Evolutionary conservation across 2,329 filamentous ascomycete species (phyloP), one percentile per base, ranked within the genome.

Genomic region (Pseudogymnoascus pannorum): DNA sequence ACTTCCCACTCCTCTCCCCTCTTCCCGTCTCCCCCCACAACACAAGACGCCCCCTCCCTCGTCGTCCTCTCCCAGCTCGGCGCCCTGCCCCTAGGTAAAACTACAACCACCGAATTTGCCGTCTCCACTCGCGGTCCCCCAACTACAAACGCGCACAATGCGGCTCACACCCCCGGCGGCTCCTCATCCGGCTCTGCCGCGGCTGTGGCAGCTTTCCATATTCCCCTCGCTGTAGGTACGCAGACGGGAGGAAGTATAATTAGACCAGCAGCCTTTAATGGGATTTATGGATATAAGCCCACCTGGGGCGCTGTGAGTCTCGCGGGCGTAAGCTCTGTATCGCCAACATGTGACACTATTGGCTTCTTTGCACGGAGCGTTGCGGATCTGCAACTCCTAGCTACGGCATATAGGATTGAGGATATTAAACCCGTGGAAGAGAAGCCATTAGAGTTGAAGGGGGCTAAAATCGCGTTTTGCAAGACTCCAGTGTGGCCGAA

Each of bases 171-270:
- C 0, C 86, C 87, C 0, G 87, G 87, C 0, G 87, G 87, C 51
- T 88, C 86, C 0, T 88, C 85, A 0, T 84, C 85, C 0, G 87
- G 87, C 0, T 88, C 86, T 0, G 87, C 78, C 0, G 85, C 86
- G 0, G 85, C 84, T 0, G 85, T 89, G 0, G 86, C 76, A 5
- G 87, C 89, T 64, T 80, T 81, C 59, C 86, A 89, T 64, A 80
- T 79, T 0, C 83, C 85, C 0, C 67, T 89, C 9, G 79, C 75
- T 0, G 73, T 89, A 0, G 87, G 85, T 0, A 87, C 86, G 0
- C 86, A 89, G 68, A 90, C 86, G 0, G 83, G 81, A 2, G 87
- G 87, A 0, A 86, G 82, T 62, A 82, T 77, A 0, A 82, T 89
- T 48, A 79, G 86, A 0, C 87, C 87, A 0, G 86, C 76, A 0